phyloP scores from a whole-genome alignment of 139 green algal genomes.

The Deuterostichococcus epilithicus region DNA sequence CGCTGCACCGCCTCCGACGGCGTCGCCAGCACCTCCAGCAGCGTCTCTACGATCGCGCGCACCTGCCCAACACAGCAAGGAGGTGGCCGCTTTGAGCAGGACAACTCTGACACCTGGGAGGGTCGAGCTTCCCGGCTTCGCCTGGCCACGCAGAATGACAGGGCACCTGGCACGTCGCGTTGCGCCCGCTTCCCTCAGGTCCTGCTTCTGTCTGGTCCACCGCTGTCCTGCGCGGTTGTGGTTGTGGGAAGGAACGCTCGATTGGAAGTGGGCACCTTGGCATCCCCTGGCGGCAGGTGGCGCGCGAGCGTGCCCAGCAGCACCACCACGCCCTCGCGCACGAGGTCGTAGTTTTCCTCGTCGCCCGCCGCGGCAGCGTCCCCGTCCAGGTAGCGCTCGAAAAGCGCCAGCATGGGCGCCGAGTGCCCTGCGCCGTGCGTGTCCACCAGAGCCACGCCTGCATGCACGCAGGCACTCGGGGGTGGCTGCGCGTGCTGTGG shows the following conservation, averaged over 20 bases:
- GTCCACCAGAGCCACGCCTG: conserved; percentile 76
- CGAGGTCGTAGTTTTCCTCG: conserved; percentile 73
- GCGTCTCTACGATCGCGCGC: conserved; percentile 44
- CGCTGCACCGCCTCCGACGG: conserved; percentile 89
- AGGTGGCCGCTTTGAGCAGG: background rate
- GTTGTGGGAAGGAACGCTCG: too few species aligned
- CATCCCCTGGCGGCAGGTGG: conserved; percentile 61
- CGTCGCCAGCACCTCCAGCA: conserved; percentile 82
- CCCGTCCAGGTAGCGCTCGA: conserved; percentile 80
- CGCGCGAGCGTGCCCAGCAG: conserved; percentile 87
- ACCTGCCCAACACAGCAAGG: conserved; percentile 20
- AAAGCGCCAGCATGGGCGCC: conserved; percentile 76
- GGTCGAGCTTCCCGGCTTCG: too few species aligned
- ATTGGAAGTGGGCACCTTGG: conserved; percentile 41
- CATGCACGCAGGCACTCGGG: background rate
- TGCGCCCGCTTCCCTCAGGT: too few species aligned
- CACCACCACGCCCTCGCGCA: conserved; percentile 87
- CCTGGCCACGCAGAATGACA: too few species aligned
- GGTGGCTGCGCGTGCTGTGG: background rate
- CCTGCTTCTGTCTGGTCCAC: too few species aligned
- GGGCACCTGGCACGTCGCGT: too few species aligned
- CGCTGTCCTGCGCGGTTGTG: too few species aligned
- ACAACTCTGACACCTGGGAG: background rate
- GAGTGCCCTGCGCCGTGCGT: conserved; percentile 51
- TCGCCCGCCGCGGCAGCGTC: conserved; percentile 31